A percentile compares a stretch with the other conserved stretches of the same genome.
Conservation (phyloP, 164 flowering plant genomes). For the Stephania yunnanensis region DNA sequence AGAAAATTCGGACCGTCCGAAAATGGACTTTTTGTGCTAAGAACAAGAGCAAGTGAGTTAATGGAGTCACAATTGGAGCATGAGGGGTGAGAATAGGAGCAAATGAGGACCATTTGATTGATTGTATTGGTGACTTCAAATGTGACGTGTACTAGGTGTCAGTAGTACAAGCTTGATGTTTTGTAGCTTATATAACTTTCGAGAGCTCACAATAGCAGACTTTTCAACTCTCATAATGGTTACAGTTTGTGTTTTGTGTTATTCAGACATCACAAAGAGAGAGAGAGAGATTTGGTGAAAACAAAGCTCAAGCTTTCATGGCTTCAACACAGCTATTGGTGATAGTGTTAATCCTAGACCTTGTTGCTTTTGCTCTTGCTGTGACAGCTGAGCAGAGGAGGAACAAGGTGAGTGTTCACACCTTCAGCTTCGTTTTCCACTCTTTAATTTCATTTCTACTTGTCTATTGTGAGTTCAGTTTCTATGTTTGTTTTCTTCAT, state of each 20-base stretch:
- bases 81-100: too few species aligned
- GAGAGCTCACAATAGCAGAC: background rate
- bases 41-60: too few species aligned
- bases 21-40: too few species aligned
- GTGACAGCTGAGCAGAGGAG: constrained; percentile 79
- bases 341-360: constrained; percentile 35
- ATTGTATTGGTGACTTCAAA: background rate
- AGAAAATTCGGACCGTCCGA: too few species aligned
- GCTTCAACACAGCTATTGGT: constrained; percentile 48
- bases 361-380: constrained; percentile 57
- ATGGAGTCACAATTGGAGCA: too few species aligned
- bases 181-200: background rate
- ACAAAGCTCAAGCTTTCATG: constrained; percentile 12
- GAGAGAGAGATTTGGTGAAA: background rate
- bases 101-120: too few species aligned
- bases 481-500: background rate
- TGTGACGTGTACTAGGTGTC: background rate
- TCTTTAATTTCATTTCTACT: background rate
- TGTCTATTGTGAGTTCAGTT: background rate
- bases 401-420: constrained; percentile 46
- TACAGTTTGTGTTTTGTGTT: background rate
- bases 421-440: background rate
- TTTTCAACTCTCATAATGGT: background rate
- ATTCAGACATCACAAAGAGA: background rate
- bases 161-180: background rate